Percentiles rank a stretch among this genome's conserved stretches.
Evolutionary conservation across 140 eudicot genomes (phyloP).

Genomic region (Erigeron philadelphicus): DNA sequence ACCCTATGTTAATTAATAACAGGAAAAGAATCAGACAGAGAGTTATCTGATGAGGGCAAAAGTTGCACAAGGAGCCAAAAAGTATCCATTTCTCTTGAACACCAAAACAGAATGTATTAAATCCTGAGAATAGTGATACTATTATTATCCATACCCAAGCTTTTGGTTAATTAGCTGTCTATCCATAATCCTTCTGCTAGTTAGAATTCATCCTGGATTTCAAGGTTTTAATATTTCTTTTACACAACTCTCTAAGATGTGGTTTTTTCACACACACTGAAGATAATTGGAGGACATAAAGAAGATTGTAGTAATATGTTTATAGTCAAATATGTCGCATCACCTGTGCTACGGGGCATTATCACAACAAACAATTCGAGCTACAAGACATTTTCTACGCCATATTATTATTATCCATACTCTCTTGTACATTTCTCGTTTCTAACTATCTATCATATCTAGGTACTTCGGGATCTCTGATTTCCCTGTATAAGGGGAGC

Average conservation of each 20-base stretch:
- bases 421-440: neutral
- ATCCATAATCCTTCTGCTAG: neutral
- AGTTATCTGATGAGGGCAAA: neutral
- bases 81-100: neutral
- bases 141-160: neutral
- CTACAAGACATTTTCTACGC: constrained; percentile 1
- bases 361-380: neutral
- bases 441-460: neutral
- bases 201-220: neutral
- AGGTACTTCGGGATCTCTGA: neutral
- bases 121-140: neutral
- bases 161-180: neutral
- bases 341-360: neutral
- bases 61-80: neutral
- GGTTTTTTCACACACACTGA: neutral
- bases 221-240: neutral
- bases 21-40: neutral
- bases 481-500: neutral
- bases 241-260: neutral
- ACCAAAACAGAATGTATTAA: neutral
- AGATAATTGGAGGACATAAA: neutral
- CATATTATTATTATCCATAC: neutral
- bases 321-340: neutral
- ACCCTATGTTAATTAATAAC: too few species aligned
- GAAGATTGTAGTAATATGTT: neutral